These are phyloP conservation scores for Picochlorum sp. DNA, from an alignment of 139 green algal genomes.

Conservation along the genomic window DNA sequence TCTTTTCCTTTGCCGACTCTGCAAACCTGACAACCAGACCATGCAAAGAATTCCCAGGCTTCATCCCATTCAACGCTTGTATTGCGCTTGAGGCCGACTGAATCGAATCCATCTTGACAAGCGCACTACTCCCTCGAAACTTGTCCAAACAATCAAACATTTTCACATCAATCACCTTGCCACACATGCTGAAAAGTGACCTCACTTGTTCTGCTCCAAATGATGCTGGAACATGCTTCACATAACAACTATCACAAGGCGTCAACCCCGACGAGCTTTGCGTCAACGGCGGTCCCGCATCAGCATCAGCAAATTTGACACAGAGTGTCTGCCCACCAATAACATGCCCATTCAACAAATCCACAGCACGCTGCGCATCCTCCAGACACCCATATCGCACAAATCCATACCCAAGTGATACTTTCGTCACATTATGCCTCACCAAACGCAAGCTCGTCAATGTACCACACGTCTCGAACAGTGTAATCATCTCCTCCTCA, in stretches of 20 bases:
- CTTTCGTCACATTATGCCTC: constrained; percentile 25
- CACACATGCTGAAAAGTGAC: constrained; percentile 24
- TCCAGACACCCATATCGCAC: constrained; percentile 16
- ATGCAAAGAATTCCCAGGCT: constrained; percentile 8
- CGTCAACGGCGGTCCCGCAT: constrained; percentile 24
- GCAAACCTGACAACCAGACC: constrained; percentile 30
- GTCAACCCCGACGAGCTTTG: constrained; percentile 22
- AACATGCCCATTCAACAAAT: constrained; percentile 14
- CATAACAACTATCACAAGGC: constrained; percentile 28
- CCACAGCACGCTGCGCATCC: constrained; percentile 25
- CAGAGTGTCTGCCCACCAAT: constrained; percentile 29
- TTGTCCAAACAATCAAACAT: constrained; percentile 32
- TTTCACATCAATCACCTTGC: constrained; percentile 33
- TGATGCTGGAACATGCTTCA: constrained; percentile 31
- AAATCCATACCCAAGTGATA: constrained; percentile 33
- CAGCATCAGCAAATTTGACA: constrained; percentile 37
- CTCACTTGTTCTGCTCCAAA: constrained; percentile 19
- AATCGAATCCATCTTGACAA: constrained; percentile 26
- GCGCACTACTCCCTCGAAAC: constrained; percentile 21
- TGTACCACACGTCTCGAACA: constrained; percentile 25
- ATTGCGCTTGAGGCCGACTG: constrained; percentile 17
- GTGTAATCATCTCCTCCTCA: constrained; percentile 20
- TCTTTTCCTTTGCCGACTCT: constrained; percentile 31
- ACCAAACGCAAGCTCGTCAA: constrained; percentile 24
- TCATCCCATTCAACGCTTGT: constrained; percentile 22